These are phyloP conservation scores for Obelidium mucronatum DNA, from an alignment of 192 early-diverging fungal genomes.

Conservation along the genomic window DNA sequence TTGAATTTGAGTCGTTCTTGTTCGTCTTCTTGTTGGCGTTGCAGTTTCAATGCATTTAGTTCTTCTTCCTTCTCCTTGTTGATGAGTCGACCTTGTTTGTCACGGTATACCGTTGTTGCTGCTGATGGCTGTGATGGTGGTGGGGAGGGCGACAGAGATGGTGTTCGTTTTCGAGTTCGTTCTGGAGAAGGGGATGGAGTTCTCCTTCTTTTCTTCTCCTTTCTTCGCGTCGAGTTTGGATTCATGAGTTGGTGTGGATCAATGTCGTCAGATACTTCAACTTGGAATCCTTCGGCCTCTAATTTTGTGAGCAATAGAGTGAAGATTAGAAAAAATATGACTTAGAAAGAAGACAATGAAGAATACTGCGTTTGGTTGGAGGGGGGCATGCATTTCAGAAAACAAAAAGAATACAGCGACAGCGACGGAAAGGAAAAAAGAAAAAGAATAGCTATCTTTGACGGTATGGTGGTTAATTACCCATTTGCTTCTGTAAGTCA, in stretches of 20 bases:
- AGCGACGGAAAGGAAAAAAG: no score
- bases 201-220: not conserved
- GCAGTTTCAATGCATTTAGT: slow-evolving; percentile 41
- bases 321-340: no score
- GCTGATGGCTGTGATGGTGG: slow-evolving; percentile 31
- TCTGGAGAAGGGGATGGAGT: not conserved
- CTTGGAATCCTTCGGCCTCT: not conserved
- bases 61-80: slow-evolving; percentile 58
- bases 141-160: slow-evolving; percentile 35
- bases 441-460: no score
- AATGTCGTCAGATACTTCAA: not conserved
- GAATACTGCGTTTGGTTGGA: no score
- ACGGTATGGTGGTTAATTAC: no score
- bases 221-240: not conserved
- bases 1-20: slow-evolving; percentile 64
- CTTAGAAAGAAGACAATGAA: no score
- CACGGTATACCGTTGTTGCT: slow-evolving; percentile 70
- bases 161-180: slow-evolving; percentile 8
- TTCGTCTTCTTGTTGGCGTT: slow-evolving; percentile 48
- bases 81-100: slow-evolving; percentile 62
- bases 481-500: not conserved
- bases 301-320: not conserved
- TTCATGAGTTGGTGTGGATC: slow-evolving; percentile 1
- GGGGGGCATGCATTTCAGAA: no score
- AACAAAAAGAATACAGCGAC: no score